Conservation (phyloP, 768 basidiomycete species). For the Paxillus rubicundulus region DNA sequence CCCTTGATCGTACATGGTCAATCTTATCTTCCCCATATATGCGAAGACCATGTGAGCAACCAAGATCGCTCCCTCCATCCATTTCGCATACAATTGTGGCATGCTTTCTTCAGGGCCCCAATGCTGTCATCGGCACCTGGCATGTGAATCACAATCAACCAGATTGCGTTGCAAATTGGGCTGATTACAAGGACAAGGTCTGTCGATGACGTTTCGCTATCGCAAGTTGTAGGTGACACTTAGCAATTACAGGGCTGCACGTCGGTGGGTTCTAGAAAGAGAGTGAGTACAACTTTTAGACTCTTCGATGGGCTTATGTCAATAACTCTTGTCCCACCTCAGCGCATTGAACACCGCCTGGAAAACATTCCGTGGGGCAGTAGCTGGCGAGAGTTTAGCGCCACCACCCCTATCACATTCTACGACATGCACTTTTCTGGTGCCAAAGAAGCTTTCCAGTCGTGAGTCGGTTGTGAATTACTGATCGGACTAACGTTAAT, state of each 20-base stretch:
- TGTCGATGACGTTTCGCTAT: slow-evolving; percentile 4
- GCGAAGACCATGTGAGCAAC: no score
- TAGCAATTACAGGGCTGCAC: slow-evolving; percentile 23
- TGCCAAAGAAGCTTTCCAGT: slow-evolving; percentile 7
- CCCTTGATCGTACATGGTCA: no score
- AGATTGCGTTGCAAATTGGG: slow-evolving; percentile 15
- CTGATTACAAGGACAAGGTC: slow-evolving; percentile 10
- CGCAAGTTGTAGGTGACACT: background rate
- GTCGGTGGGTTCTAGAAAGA: slow-evolving; percentile 21
- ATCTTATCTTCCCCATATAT: no score
- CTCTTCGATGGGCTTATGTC: background rate
- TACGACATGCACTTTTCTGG: slow-evolving; percentile 24
- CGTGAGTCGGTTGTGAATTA: no score
- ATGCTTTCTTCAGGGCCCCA: no score
- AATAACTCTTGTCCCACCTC: background rate
- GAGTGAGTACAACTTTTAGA: slow-evolving; percentile 11
- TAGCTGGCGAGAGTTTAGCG: slow-evolving; percentile 34
- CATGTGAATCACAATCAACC: no score
- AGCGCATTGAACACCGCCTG: slow-evolving; percentile 32
- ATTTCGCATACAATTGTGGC: no score
- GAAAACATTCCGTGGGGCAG: slow-evolving; percentile 25
- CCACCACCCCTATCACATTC: slow-evolving; percentile 31
- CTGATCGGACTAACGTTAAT: no score
- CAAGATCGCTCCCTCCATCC: no score
- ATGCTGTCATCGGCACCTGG: no score